These are phyloP conservation scores for Starmerella lactis-condensi DNA, from an alignment of 805 yeast genomes.

Conservation along the genomic window DNA sequence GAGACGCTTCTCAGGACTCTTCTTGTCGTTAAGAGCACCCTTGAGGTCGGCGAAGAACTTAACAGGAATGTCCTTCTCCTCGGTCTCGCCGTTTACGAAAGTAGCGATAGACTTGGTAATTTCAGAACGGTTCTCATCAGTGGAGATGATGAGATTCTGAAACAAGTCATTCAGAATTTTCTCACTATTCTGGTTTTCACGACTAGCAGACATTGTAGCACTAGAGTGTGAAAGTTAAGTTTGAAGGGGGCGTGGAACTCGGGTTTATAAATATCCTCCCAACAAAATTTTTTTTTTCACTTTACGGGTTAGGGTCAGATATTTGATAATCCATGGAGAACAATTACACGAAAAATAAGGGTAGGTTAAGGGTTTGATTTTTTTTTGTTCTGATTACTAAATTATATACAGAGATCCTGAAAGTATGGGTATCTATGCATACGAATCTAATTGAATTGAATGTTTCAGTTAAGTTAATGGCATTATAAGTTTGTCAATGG, in stretches of 20 bases:
- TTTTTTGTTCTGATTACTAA: no score
- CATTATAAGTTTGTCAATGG: no score
- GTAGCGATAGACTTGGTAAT: conserved; percentile 82
- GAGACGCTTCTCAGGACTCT: conserved; percentile 41
- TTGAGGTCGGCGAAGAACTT: conserved; percentile 64
- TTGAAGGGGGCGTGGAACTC: no score
- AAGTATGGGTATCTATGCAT: no score
- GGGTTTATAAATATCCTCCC: no score
- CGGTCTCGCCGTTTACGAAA: conserved; percentile 88
- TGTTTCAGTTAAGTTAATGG: no score
- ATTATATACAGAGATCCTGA: no score
- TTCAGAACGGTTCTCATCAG: conserved; percentile 56
- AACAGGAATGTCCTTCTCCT: conserved; percentile 94
- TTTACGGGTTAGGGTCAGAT: background rate
- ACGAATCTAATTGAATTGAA: no score
- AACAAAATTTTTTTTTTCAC: background rate
- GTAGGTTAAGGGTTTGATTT: no score
- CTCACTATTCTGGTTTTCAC: conserved; percentile 23
- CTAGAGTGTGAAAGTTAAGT: no score
- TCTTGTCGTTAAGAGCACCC: conserved; percentile 64
- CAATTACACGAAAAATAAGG: no score
- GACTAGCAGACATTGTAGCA: conserved; percentile 14
- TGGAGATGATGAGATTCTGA: conserved; percentile 77
- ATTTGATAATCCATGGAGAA: no score
- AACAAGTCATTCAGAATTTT: conserved; percentile 85